Conservation (phyloP, 2,329 filamentous ascomycete genomes). For the Trichoderma cornu-damae region DNA sequence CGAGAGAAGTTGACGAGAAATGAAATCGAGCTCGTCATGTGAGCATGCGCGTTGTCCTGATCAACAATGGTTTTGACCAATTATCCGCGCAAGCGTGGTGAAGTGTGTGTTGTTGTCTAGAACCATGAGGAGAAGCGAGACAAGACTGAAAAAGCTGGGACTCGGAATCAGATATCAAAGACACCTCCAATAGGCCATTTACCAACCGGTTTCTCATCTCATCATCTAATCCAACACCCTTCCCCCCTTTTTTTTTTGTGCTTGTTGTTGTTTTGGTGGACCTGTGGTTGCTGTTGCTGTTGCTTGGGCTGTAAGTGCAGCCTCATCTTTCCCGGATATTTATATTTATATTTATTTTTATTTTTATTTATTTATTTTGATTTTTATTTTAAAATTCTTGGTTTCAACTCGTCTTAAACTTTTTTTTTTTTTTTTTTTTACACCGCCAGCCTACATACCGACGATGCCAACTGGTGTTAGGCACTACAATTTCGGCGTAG, state of each 20-base stretch:
- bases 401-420: not conserved
- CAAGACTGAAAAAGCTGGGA: slow-evolving; percentile 1
- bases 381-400: no score
- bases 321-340: not conserved
- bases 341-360: no score
- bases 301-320: slow-evolving; percentile 21
- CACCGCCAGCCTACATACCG: not conserved
- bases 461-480: slow-evolving; percentile 9
- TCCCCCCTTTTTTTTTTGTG: not conserved
- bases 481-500: slow-evolving; percentile 39
- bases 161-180: slow-evolving; percentile 1
- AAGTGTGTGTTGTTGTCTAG: no score
- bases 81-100: slow-evolving; percentile 1
- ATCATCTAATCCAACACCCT: not conserved
- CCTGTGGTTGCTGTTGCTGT: slow-evolving; percentile 3
- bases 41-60: not conserved
- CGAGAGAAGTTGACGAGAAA: not conserved
- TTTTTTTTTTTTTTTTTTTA: no score
- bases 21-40: not conserved
- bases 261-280: not conserved
- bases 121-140: slow-evolving; percentile 1
- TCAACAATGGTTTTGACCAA: not conserved
- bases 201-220: not conserved
- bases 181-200: not conserved
- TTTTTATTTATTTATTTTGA: no score